Base-by-base conservation (phyloP, 148 eudicot species). In the Limonium bicolor region DNA sequence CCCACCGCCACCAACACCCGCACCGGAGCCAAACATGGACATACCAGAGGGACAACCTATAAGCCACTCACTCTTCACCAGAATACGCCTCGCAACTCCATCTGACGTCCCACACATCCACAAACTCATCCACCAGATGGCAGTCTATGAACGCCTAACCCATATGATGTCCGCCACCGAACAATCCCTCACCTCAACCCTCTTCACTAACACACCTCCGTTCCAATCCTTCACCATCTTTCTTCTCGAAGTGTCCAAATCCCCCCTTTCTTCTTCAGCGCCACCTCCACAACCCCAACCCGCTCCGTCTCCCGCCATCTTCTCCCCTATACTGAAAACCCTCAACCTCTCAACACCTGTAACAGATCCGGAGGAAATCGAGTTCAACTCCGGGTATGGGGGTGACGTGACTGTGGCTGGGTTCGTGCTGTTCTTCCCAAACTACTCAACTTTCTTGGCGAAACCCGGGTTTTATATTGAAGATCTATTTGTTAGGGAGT, bases 401-500 rank as follows among this genome's bases (percentile, higher is more conserved):
- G 19, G 36, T 20, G 79, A 45, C 24, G 71, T 29, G 2, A 48
- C 52, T 13, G 65, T 74, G 7, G 82, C 68, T 1, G 93, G 93
- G 18, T 81, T 77, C 7, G 85, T 77, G 25, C 36, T 81, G 20
- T 80, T 85, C 46, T 85, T 80, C 46, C 92, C 86, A 0, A 80
- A 85, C 22, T 85, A 85, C 61, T 85, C 92, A 5, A 45, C 76
- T 0, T 85, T 85, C 16, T 20, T 85, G 55, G 82, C 80, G 12
- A 85, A 77, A 27, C 95, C 95, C 0, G 95, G 95, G 62, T 71
- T 85, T 10, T 77, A 85, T 8, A 51, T 85, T 4, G 92, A 80
- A 61, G 92, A 77, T 31, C 32, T 85, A 58, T 85, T 73, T 11
- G 86, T 85, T 56, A 74, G 95, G 65, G 95, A 80, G 62, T 64